These are phyloP conservation scores for Monosporozyma yasuniensis DNA, from an alignment of 805 yeast species.

Conservation along the genomic window DNA sequence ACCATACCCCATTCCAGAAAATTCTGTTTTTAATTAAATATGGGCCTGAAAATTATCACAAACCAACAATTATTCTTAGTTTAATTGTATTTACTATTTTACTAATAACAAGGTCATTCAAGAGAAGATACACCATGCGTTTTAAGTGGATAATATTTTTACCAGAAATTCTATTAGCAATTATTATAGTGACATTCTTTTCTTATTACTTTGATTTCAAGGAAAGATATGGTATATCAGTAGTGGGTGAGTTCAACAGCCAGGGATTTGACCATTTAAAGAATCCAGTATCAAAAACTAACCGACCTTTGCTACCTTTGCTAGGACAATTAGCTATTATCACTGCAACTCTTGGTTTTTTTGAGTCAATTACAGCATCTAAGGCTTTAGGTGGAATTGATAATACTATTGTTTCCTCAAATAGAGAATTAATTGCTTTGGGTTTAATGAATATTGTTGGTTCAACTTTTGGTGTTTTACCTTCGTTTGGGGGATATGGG, in stretches of 20 bases:
- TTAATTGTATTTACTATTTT: slow-evolving; percentile 40
- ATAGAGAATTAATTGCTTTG: slow-evolving; percentile 83
- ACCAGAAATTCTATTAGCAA: slow-evolving; percentile 82
- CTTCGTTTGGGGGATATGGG: slow-evolving; percentile 95
- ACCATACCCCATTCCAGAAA: slow-evolving; percentile 68
- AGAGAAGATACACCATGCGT: slow-evolving; percentile 31
- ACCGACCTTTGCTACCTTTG: slow-evolving; percentile 41
- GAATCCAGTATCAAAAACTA: slow-evolving; percentile 47
- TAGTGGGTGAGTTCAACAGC: slow-evolving; percentile 60
- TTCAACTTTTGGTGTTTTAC: slow-evolving; percentile 57
- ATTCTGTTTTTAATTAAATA: slow-evolving; percentile 46
- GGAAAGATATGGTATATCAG: slow-evolving; percentile 44
- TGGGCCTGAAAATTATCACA: slow-evolving; percentile 38
- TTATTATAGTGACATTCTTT: slow-evolving; percentile 48
- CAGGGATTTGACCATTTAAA: slow-evolving; percentile 38
- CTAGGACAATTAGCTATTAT: slow-evolving; percentile 63
- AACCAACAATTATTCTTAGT: slow-evolving; percentile 56
- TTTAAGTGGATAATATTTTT: slow-evolving; percentile 47
- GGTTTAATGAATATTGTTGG: slow-evolving; percentile 66
- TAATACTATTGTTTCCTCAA: slow-evolving; percentile 59
- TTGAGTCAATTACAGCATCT: slow-evolving; percentile 89
- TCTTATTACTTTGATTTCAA: slow-evolving; percentile 43
- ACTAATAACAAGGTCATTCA: slow-evolving; percentile 34
- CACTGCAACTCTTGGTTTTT: slow-evolving; percentile 80
- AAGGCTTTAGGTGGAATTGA: slow-evolving; percentile 73